These are phyloP conservation scores for Cryphonectria carpinicola DNA, from an alignment of 2,329 filamentous ascomycete genomes.

Conservation along the genomic window DNA sequence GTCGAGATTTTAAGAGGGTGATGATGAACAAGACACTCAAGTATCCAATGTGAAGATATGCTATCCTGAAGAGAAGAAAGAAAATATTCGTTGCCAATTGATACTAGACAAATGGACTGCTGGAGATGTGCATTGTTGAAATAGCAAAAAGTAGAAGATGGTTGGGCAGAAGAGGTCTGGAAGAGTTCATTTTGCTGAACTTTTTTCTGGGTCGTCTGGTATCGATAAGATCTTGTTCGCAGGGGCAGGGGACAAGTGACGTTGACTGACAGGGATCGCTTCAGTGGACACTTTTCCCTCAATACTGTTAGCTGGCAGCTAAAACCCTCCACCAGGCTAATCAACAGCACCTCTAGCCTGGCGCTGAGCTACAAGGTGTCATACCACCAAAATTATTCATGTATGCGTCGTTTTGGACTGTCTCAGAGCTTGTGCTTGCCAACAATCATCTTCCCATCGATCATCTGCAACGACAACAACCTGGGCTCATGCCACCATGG, in stretches of 20 bases:
- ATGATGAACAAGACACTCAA: neutral
- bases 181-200: conserved; percentile 9
- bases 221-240: conserved; percentile 16
- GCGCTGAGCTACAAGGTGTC: neutral
- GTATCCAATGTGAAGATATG: too few relatives aligned
- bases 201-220: conserved; percentile 13
- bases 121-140: neutral
- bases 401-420: neutral
- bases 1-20: neutral
- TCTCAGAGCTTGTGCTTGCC: neutral
- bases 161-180: neutral
- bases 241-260: conserved; percentile 10
- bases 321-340: neutral
- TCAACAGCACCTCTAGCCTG: neutral
- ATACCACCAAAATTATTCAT: neutral
- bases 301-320: neutral
- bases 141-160: neutral
- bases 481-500: conserved; percentile 9
- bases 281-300: conserved; percentile 6
- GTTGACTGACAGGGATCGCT: conserved; percentile 14
- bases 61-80: neutral
- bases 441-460: neutral
- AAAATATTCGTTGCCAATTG: neutral
- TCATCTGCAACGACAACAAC: neutral
- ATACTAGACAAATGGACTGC: neutral